Base-by-base conservation (phyloP, 1,284 basidiomycete species). In the Tylopilus sp. region DNA sequence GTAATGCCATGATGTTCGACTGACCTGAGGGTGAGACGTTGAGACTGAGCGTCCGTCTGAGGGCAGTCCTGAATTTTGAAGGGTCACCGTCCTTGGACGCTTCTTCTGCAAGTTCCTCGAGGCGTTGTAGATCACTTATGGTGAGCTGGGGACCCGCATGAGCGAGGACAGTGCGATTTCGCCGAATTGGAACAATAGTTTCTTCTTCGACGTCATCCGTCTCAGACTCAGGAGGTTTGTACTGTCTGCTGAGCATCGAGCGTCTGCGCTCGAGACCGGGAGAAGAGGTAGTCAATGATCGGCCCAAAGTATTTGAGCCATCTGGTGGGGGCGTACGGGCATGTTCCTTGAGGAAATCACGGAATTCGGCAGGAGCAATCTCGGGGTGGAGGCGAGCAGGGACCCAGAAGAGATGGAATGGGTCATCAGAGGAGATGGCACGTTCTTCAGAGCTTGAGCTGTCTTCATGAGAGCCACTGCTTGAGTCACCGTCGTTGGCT, bases 381-480 rank as follows among this genome's bases (percentile, higher is more conserved):
- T 99, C 96, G 18, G 96, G 97, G 66, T 99, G 96, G 19, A 97
- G 76, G 48, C 89, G 84, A 13, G 96, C 96, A 34, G 96, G 96
- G 15, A 99, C 92, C 96, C 96, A 99, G 75, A 97, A 98, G 52
- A 97, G 82, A 69, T 92, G 85, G 60, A 84, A 82, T 9, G 86
- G 85, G 71, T 92, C 88, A 60, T 87, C 84, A 43, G 72, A 64
- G 39, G 70, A 61, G 30, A 41, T 8, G 13, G 35, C 54, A 59
- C 65, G 59, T 53, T 68, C 56, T 58, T 65, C 63, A 46, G 60
- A 59, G 60, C 67, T 58, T 52, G 70, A 71, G 57, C 67, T 68
- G 55, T 73, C 75, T 57, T 76, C 73, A 53, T 75, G 70, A 26
- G 74, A 76, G 59, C 66, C 68, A 56, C 70, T 75, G 57, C 72